Evolutionary conservation across 2,329 filamentous ascomycete species (phyloP).

Genomic region (Fusarium cyanostomum): DNA sequence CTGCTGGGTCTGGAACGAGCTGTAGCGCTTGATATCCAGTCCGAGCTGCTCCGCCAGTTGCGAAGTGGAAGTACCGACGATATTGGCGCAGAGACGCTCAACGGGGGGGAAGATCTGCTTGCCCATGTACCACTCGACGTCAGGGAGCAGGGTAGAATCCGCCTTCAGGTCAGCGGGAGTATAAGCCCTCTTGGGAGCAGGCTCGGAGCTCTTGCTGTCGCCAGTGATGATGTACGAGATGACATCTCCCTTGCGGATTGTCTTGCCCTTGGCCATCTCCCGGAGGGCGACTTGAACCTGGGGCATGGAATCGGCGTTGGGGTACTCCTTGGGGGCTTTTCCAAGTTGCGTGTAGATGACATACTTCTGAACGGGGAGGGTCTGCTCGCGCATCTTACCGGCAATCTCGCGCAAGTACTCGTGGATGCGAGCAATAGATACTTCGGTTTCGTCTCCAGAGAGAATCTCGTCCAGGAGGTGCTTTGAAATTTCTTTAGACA

Average conservation of each 20-base stretch:
- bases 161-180: constrained; percentile 83
- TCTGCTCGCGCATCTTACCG: constrained; percentile 83
- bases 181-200: constrained; percentile 87
- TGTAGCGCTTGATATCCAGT: constrained; percentile 89
- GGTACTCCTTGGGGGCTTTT: constrained; percentile 92
- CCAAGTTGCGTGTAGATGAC: constrained; percentile 98
- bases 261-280: constrained; percentile 86
- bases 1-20: constrained; percentile 53
- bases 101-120: constrained; percentile 99
- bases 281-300: constrained; percentile 95
- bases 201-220: constrained; percentile 71
- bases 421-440: constrained; percentile 88
- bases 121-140: constrained; percentile 97
- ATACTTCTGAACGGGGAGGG: constrained; percentile 84
- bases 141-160: constrained; percentile 79
- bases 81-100: constrained; percentile 96
- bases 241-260: constrained; percentile 91
- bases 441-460: constrained; percentile 90
- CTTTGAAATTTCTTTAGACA: constrained; percentile 94
- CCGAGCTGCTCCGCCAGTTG: constrained; percentile 93
- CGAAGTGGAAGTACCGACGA: constrained; percentile 88
- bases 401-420: constrained; percentile 90
- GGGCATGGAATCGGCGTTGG: constrained; percentile 93
- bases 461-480: constrained; percentile 93
- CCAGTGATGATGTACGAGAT: constrained; percentile 94